Evolutionary conservation across 2,329 filamentous ascomycete species (phyloP).

Genomic region (Trichoderma semiorbis): DNA sequence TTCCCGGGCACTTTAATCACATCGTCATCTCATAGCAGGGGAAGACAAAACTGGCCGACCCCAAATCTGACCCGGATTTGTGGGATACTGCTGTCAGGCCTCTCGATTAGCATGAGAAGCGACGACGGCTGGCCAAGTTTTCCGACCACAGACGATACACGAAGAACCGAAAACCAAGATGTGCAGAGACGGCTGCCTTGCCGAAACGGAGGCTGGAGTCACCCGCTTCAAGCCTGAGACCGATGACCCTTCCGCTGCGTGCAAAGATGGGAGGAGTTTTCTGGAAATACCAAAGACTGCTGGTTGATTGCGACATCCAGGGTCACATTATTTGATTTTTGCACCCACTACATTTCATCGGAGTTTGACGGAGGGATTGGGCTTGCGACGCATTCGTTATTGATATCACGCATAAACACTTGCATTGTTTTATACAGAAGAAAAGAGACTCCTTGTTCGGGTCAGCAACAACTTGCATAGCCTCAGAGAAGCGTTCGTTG

Average conservation of each 20-base stretch:
- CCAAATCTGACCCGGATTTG: conserved; percentile 20
- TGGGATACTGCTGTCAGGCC: conserved; percentile 29
- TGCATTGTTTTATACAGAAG: background rate
- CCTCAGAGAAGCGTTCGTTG: conserved; percentile 16
- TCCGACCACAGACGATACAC: background rate
- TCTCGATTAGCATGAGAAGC: conserved; percentile 22
- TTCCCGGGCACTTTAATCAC: conserved; percentile 78
- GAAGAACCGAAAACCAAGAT: background rate
- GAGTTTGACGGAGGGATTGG: background rate
- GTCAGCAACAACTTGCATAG: background rate
- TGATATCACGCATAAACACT: conserved; percentile 12
- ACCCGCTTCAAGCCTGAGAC: background rate
- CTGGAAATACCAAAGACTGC: conserved; percentile 3
- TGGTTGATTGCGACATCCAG: conserved; percentile 12
- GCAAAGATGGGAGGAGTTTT: background rate
- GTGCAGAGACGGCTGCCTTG: background rate
- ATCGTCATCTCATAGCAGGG: conserved; percentile 61
- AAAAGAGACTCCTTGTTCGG: background rate
- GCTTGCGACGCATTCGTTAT: conserved; percentile 7
- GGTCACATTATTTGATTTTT: background rate
- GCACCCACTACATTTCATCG: background rate
- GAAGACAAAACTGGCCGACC: conserved; percentile 27
- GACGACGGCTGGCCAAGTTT: conserved; percentile 14
- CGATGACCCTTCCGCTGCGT: background rate
- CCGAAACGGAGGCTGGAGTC: background rate